Percentiles rank a stretch among this genome's conserved stretches.
Conservation (phyloP, 352 stramenopile genomes). For the Pythium grandisporangium region DNA sequence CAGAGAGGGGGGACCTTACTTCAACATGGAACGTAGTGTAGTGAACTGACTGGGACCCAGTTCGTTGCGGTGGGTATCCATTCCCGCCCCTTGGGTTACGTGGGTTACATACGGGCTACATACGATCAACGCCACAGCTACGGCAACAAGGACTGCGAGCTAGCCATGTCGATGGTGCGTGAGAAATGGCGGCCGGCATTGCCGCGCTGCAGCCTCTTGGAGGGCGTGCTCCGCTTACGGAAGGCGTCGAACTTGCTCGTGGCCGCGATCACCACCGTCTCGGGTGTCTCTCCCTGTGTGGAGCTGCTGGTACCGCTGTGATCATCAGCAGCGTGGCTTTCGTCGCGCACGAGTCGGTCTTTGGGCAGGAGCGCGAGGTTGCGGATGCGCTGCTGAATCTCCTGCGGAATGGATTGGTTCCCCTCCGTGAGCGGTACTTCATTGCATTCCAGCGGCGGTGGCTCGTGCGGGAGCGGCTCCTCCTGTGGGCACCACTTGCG, state of each 20-base stretch:
- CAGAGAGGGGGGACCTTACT: too few relatives aligned
- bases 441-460: constrained; percentile 37
- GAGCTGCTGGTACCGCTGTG: background rate
- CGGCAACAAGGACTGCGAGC: background rate
- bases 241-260: too few relatives aligned
- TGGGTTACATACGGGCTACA: too few relatives aligned
- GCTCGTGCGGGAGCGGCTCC: constrained; percentile 31
- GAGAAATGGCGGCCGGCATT: constrained; percentile 22
- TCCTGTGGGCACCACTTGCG: constrained; percentile 48
- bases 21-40: too few relatives aligned
- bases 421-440: constrained; percentile 54
- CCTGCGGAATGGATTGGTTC: constrained; percentile 29
- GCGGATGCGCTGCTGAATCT: constrained; percentile 41
- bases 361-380: constrained; percentile 28
- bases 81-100: too few relatives aligned
- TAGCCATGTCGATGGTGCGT: background rate
- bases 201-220: constrained; percentile 26
- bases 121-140: too few relatives aligned
- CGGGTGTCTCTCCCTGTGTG: background rate
- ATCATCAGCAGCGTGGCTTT: constrained; percentile 4
- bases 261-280: too few relatives aligned
- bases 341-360: constrained; percentile 38
- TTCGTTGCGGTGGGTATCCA: too few relatives aligned
- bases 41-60: too few relatives aligned
- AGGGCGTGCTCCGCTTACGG: background rate